A percentile compares a stretch with the other conserved stretches of the same genome.
phyloP scores from a whole-genome alignment of 1,284 basidiomycete species.

The Mycena sp. region DNA sequence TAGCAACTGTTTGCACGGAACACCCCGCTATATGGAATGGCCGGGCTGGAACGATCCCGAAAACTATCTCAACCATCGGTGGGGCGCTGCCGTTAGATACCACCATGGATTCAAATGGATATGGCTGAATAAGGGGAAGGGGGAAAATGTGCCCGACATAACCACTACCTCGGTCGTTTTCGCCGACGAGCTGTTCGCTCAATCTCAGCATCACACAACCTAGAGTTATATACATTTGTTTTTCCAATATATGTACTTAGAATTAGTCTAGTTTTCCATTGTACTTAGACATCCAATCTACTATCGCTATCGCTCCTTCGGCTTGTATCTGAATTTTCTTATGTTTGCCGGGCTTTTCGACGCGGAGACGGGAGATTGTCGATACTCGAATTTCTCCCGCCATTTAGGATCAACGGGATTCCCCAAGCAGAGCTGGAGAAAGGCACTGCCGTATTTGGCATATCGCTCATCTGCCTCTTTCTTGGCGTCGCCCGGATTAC shows the following conservation, averaged over 20 bases:
- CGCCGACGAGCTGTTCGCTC: constrained; percentile 34
- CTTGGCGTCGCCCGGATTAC: constrained; percentile 16
- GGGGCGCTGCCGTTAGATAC: constrained; percentile 56
- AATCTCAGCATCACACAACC: constrained; percentile 20
- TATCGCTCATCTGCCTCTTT: constrained; percentile 23
- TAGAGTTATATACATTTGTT: constrained; percentile 18
- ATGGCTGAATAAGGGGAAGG: constrained; percentile 54
- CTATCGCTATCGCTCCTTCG: constrained; percentile 17
- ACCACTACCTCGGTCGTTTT: constrained; percentile 28
- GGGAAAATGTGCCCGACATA: constrained; percentile 21
- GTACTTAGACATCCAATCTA: constrained; percentile 11
- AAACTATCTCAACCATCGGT: constrained; percentile 51
- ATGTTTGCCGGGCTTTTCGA: constrained; percentile 16
- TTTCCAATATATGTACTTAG: constrained; percentile 9
- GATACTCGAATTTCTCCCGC: constrained; percentile 36
- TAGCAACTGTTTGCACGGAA: constrained; percentile 59
- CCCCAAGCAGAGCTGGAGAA: constrained; percentile 32
- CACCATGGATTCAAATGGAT: constrained; percentile 62
- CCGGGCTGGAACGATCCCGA: constrained; percentile 56
- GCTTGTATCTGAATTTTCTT: constrained; percentile 39
- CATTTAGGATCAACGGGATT: constrained; percentile 26
- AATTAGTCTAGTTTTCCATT: constrained; percentile 7
- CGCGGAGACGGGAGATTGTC: constrained; percentile 29
- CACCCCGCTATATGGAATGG: constrained; percentile 58
- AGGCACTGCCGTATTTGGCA: constrained; percentile 21